Evolutionary conservation across 2,329 filamentous ascomycete species (phyloP).

Genomic region (Fonsecaea pedrosoi): DNA sequence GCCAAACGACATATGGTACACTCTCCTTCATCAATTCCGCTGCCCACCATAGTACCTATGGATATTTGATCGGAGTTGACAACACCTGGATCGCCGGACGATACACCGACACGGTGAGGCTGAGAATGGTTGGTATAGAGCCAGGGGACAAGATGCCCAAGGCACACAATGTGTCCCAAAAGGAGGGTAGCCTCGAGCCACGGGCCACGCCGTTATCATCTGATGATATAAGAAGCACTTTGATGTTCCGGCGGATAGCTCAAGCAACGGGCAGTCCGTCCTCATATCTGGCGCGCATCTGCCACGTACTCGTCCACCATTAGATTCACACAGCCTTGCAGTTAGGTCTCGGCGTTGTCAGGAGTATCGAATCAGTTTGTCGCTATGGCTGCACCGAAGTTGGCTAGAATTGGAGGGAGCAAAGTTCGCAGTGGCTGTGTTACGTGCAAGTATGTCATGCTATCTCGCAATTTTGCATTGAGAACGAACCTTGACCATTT

Average conservation of each 20-base stretch:
- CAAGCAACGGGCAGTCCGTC: background rate
- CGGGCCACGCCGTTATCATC: background rate
- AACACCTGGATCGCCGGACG: background rate
- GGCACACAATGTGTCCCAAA: background rate
- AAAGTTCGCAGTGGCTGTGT: conserved; percentile 3
- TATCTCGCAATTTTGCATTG: background rate
- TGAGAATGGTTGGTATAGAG: background rate
- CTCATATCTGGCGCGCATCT: background rate
- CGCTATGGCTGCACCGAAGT: background rate
- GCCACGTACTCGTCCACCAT: background rate
- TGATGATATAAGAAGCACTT: background rate
- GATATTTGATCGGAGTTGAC: background rate
- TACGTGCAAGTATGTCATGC: background rate
- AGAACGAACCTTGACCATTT: background rate
- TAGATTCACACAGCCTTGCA: background rate
- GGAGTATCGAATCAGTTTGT: background rate
- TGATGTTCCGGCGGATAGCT: background rate
- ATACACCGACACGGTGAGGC: background rate
- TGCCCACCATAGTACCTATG: background rate
- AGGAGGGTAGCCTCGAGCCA: background rate
- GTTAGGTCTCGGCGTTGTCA: background rate
- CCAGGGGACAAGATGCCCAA: background rate
- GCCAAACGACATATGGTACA: background rate
- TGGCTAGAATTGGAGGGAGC: conserved; percentile 2
- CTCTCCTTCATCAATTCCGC: background rate